phyloP scores from a whole-genome alignment of 2,329 filamentous ascomycete genomes.

The Lachnellula arida region DNA sequence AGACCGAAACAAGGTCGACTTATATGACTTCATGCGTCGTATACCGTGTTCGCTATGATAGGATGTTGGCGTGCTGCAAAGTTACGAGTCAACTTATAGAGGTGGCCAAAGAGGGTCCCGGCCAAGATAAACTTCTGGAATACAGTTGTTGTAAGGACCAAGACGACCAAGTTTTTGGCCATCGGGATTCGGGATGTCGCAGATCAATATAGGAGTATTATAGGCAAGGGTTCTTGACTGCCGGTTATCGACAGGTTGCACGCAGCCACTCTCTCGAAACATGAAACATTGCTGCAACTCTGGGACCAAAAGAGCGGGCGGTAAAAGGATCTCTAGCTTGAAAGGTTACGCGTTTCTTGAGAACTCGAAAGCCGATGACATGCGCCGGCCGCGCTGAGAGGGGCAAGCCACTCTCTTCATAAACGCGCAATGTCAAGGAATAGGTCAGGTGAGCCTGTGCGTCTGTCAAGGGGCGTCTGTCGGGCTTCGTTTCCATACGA shows the following conservation, averaged over 20 bases:
- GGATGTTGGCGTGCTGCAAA: constrained; percentile 8
- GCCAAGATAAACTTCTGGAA: not conserved
- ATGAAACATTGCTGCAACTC: constrained; percentile 3
- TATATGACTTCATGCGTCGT: constrained; percentile 15
- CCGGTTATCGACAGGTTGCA: constrained; percentile 3
- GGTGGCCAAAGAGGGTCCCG: not conserved
- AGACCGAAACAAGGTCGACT: constrained; percentile 8
- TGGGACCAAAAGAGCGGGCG: not conserved
- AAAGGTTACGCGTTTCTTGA: not conserved
- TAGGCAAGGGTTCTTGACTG: constrained; percentile 1
- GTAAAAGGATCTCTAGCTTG: not conserved
- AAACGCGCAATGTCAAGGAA: not conserved
- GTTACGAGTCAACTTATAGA: not conserved
- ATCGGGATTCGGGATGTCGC: not conserved
- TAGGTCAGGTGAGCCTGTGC: constrained; percentile 6
- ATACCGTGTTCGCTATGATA: constrained; percentile 9
- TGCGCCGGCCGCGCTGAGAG: constrained; percentile 1
- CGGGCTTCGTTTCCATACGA: constrained; percentile 5
- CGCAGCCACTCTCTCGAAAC: not conserved
- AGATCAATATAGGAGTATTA: constrained; percentile 3
- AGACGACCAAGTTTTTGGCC: not conserved
- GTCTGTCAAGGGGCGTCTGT: constrained; percentile 5
- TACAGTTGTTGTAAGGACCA: not conserved
- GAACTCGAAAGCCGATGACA: constrained; percentile 5
- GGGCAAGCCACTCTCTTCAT: not conserved